Conservation (phyloP, 495 filamentous ascomycete genomes). For the Neurospora sp. region DNA sequence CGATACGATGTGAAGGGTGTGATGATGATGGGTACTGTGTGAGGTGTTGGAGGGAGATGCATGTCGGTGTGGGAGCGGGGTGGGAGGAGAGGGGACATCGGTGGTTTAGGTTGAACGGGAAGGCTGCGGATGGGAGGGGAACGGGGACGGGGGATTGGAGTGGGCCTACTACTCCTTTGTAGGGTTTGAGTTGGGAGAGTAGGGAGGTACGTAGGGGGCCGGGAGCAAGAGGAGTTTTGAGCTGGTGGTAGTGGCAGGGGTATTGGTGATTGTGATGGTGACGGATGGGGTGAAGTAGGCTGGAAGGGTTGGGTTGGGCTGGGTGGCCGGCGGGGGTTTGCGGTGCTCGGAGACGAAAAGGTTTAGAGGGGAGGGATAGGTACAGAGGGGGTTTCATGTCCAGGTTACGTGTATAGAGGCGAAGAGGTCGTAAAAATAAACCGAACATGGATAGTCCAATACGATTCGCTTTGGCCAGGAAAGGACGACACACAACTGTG, state of each 20-base stretch:
- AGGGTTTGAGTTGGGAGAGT: not conserved
- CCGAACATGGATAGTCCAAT: too few relatives aligned
- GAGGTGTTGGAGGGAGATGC: slow-evolving; percentile 60
- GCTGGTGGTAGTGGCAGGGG: not conserved
- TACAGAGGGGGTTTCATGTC: too few relatives aligned
- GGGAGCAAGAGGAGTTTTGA: not conserved
- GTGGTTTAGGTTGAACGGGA: slow-evolving; percentile 25
- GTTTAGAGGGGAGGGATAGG: not conserved
- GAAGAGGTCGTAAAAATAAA: too few relatives aligned
- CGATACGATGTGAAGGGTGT: slow-evolving; percentile 52
- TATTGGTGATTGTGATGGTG: not conserved
- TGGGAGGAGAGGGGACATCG: slow-evolving; percentile 46
- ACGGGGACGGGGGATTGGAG: not conserved
- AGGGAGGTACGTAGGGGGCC: not conserved
- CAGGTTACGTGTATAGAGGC: not conserved
- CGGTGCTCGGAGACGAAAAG: too few relatives aligned
- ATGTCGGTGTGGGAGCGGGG: slow-evolving; percentile 46
- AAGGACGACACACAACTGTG: too few relatives aligned
- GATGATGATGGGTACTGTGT: slow-evolving; percentile 57
- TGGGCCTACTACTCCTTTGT: not conserved
- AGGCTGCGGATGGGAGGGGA: not conserved
- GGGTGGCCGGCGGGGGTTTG: not conserved
- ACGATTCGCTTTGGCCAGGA: too few relatives aligned
- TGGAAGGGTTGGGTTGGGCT: not conserved
- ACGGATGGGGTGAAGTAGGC: not conserved